Evolutionary conservation across 768 basidiomycete genomes (phyloP).

Genomic region (Chalciporus sphaerocephalus): DNA sequence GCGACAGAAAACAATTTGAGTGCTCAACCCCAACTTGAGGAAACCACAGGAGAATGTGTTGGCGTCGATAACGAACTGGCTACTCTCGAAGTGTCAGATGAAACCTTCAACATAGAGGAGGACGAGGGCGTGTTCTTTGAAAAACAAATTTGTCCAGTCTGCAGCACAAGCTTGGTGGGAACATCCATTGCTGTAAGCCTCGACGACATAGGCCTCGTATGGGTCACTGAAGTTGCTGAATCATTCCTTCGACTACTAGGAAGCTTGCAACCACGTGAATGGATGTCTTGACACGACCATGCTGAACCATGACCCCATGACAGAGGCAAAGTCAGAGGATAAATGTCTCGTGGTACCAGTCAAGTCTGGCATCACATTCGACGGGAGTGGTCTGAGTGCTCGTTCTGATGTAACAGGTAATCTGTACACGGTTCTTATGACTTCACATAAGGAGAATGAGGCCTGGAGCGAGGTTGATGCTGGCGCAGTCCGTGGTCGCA

Average conservation of each 20-base stretch:
- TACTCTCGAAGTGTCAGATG: conserved; percentile 29
- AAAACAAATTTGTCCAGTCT: conserved; percentile 26
- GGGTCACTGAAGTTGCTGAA: conserved; percentile 1
- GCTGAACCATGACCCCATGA: neutral
- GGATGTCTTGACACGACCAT: conserved; percentile 44
- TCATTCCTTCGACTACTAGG: conserved; percentile 34
- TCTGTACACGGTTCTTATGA: conserved; percentile 84
- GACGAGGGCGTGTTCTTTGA: conserved; percentile 14
- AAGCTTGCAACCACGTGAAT: conserved; percentile 53
- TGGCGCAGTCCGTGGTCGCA: conserved; percentile 46
- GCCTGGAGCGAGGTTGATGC: conserved; percentile 79
- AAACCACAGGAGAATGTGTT: conserved; percentile 55
- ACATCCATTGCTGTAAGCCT: conserved; percentile 19
- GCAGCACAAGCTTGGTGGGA: conserved; percentile 13
- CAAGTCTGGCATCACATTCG: neutral
- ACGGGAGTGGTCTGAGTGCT: neutral
- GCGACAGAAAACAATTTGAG: neutral
- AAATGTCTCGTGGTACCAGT: neutral
- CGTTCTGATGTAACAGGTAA: conserved; percentile 19
- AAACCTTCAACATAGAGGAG: conserved; percentile 18
- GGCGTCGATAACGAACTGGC: conserved; percentile 68
- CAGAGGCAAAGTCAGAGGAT: neutral
- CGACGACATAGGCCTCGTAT: conserved; percentile 19
- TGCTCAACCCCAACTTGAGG: conserved; percentile 3
- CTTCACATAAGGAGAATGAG: conserved; percentile 73